phyloP scores from a whole-genome alignment of 345 rosid species.

The Lumnitzera littorea region DNA sequence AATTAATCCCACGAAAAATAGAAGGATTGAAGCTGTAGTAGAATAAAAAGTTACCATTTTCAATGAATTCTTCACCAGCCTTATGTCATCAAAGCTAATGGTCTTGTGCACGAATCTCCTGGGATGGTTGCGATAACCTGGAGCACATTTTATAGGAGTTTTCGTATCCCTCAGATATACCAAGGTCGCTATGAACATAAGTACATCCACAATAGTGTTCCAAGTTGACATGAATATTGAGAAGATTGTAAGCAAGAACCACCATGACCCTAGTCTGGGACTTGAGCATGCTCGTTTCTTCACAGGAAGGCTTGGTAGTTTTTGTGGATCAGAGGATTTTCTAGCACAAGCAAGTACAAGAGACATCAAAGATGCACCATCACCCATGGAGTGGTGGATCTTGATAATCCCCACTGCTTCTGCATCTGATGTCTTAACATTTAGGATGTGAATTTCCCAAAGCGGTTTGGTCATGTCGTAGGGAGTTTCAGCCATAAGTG shows the following conservation, averaged over 20 bases:
- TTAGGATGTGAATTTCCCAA: constrained; percentile 40
- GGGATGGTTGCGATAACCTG: constrained; percentile 11
- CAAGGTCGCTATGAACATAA: constrained; percentile 29
- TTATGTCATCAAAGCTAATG: constrained; percentile 23
- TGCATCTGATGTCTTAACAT: constrained; percentile 23
- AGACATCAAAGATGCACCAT: constrained; percentile 55
- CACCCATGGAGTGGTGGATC: constrained; percentile 60
- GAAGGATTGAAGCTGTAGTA: too few species aligned
- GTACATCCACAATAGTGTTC: constrained; percentile 22
- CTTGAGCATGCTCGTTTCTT: background rate
- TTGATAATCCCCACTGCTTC: constrained; percentile 26
- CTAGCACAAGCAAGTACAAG: constrained; percentile 43
- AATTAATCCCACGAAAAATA: too few species aligned
- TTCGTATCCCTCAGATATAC: constrained; percentile 40
- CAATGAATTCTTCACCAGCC: constrained; percentile 22
- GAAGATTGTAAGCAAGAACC: background rate
- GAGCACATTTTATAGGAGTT: constrained; percentile 44
- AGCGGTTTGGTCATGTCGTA: constrained; percentile 26
- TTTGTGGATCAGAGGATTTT: constrained; percentile 12
- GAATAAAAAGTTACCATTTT: constrained; percentile 10
- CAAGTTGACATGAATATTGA: constrained; percentile 7
- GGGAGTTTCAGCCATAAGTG: constrained; percentile 10
- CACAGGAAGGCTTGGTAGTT: constrained; percentile 16
- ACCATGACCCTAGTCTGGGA: background rate
- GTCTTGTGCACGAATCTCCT: constrained; percentile 24